Evolutionary conservation across 179 eudicot species (phyloP).

Genomic region (Actinidia polygama): DNA sequence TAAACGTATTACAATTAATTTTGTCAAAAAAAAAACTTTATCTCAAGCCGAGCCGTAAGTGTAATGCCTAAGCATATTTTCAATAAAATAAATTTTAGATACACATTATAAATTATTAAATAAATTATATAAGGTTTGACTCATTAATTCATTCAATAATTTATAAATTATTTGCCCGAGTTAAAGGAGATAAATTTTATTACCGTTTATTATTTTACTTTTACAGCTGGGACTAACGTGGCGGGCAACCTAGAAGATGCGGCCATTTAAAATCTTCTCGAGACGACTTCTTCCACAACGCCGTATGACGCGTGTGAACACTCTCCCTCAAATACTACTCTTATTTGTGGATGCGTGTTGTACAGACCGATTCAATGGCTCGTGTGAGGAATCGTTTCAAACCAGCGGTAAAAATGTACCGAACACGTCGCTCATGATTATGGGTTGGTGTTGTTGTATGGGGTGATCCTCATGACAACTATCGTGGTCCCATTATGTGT

Average conservation of each 20-base stretch:
- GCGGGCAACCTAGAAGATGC: constrained; percentile 7
- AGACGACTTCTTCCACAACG: neutral
- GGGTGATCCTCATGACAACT: neutral
- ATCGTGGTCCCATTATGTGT: no score
- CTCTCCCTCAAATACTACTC: neutral
- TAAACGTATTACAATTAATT: neutral
- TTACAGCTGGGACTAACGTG: constrained; percentile 15
- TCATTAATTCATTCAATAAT: no score
- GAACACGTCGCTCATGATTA: neutral
- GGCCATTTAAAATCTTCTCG: constrained; percentile 6
- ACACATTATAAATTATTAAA: no score
- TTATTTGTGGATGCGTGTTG: neutral
- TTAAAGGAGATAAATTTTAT: no score
- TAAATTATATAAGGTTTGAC: no score
- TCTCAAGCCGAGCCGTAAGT: no score
- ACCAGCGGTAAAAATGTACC: neutral
- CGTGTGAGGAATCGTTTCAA: neutral
- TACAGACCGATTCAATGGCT: neutral
- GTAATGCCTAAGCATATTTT: no score
- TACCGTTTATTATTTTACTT: neutral
- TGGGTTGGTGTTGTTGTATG: neutral
- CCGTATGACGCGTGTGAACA: neutral
- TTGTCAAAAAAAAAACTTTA: no score
- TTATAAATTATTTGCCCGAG: no score
- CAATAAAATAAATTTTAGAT: no score